Base-by-base conservation (phyloP, 208 protist species). In the Leishmania arabica region DNA sequence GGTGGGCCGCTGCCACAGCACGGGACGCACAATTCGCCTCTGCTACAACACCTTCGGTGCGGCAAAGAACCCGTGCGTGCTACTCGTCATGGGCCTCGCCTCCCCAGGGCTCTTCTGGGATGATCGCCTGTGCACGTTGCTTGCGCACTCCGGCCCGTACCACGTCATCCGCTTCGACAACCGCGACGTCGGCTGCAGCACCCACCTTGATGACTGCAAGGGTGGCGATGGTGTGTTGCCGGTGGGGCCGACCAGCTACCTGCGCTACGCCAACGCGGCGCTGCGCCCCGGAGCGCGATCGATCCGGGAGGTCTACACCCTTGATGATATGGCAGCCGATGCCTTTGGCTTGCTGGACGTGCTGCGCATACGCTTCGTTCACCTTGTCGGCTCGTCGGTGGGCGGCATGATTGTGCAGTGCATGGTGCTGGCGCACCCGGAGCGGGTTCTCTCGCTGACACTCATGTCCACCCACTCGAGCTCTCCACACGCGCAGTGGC, bases 121-220 rank as follows among this genome's bases (percentile, higher is more conserved):
- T 74, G 81, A 86, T 51, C 77, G 73, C 21, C 88, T 92, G 76
- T 95, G 91, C 84, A 77, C 75, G 2, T n/a, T 81, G 21, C 79
- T 92, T 1, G 70, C 89, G 42, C 82, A 62, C 0, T 73, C 81
- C 21, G 85, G 85, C 0, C 85, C 86, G 21, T 94, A 86, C 80
- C 82, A 82, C 54, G 91, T 95, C 24, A 86, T 97, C 24, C 93
- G 93, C 49, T 95, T 90, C 66, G 93, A 97, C 84, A 93, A 95
- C 80, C 84, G 93, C 34, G 91, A 95, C 77, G 82, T 91, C 9
- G 93, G 93, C 47, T 88, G 87, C 70, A 92, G 87, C 89, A 95
- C 93, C n/a, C 88, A 95, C 85, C 64, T 93, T n/a, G 85, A 91
- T 60, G 53, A 72, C 34, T 31, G 37, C 27, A 45, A 78, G 49